Evolutionary conservation across 2,329 filamentous ascomycete species (phyloP).

Genomic region (Fusarium sacchari): DNA sequence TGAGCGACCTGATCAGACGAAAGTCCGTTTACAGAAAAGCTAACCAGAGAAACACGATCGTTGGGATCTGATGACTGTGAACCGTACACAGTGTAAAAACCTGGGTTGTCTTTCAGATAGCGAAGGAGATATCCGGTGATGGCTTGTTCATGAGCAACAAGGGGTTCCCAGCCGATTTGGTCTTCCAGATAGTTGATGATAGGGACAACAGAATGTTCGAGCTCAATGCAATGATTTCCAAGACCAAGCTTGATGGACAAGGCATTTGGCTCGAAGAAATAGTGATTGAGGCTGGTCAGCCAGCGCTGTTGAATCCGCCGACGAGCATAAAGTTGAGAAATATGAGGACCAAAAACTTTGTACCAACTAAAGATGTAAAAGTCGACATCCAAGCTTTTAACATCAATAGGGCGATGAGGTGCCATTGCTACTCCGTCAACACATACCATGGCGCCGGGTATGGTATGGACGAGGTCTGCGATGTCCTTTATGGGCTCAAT

Average conservation of each 20-base stretch:
- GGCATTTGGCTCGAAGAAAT: no score
- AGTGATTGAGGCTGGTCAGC: background rate
- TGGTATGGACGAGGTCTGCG: constrained; percentile 1
- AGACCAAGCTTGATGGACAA: no score
- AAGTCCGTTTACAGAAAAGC: background rate
- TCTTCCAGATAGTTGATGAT: background rate
- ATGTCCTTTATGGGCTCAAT: background rate
- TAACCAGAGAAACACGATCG: background rate
- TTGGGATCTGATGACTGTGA: background rate
- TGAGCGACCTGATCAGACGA: background rate
- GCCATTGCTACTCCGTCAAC: constrained; percentile 83
- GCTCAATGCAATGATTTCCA: background rate
- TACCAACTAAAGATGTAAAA: constrained; percentile 85
- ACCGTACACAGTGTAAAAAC: background rate
- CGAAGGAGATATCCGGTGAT: background rate
- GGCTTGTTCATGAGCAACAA: background rate
- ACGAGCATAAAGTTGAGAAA: background rate
- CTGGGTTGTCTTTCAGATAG: background rate
- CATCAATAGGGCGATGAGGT: constrained; percentile 77
- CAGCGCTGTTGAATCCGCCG: background rate
- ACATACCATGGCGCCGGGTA: constrained; percentile 1
- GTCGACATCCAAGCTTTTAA: constrained; percentile 74
- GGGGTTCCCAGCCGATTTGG: background rate
- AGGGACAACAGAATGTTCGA: background rate
- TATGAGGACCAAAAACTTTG: constrained; percentile 81